A percentile compares a stretch with the other conserved stretches of the same genome.
Conservation (phyloP, 2,329 filamentous ascomycete species). For the Penicillium corylophilum region DNA sequence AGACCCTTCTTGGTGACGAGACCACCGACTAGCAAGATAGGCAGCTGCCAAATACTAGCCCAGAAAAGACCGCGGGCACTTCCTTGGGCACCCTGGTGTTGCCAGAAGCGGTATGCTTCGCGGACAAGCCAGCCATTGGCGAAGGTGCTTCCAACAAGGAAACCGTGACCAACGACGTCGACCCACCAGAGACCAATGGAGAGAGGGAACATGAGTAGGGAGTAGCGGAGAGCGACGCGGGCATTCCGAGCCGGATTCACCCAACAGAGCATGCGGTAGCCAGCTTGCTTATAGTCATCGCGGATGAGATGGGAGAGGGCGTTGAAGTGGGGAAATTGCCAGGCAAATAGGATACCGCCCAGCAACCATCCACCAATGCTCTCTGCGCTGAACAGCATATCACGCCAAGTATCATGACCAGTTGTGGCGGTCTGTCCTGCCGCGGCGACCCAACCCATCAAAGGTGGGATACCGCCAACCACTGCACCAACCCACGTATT, state of each 20-base stretch:
- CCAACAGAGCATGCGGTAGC: conserved; percentile 75
- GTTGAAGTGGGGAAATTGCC: conserved; percentile 99
- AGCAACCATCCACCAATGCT: conserved; percentile 83
- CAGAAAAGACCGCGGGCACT: conserved; percentile 86
- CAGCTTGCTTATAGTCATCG: conserved; percentile 76
- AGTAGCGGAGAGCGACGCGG: conserved; percentile 85
- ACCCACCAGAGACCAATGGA: conserved; percentile 76
- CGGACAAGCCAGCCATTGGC: conserved; percentile 83
- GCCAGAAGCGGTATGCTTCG: conserved; percentile 81
- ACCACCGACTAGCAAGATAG: conserved; percentile 82
- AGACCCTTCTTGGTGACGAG: conserved; percentile 92
- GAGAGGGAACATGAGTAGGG: conserved; percentile 79
- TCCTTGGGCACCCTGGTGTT: conserved; percentile 71
- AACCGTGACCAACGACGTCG: conserved; percentile 82
- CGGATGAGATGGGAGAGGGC: conserved; percentile 84
- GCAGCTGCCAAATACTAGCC: conserved; percentile 96
- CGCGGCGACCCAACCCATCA: conserved; percentile 98
- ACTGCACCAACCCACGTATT: conserved; percentile 96
- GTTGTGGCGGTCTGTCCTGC: conserved; percentile 78
- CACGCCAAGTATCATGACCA: conserved; percentile 70
- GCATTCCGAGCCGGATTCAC: conserved; percentile 81
- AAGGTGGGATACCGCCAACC: conserved; percentile 86
- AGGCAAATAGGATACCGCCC: conserved; percentile 80
- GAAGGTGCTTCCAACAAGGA: conserved; percentile 74
- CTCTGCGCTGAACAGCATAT: conserved; percentile 70